A percentile compares a stretch with the other conserved stretches of the same genome.
phyloP scores from a whole-genome alignment of 1,284 basidiomycete species.

The Irpex lacteus region DNA sequence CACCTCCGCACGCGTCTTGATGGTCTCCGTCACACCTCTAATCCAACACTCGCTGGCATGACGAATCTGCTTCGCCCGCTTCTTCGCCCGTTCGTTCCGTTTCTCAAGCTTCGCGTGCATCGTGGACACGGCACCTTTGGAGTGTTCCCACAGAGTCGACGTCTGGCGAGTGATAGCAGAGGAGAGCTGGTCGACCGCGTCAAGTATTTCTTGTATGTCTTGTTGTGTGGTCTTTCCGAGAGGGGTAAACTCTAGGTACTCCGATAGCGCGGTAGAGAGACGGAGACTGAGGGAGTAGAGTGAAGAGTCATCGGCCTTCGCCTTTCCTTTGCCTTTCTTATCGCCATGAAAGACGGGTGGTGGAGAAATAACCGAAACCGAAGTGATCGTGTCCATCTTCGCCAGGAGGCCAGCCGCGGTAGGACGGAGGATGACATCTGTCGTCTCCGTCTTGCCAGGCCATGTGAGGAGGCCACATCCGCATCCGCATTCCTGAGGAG shows the following conservation, averaged over 20 bases:
- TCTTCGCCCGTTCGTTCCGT: constrained; percentile 55
- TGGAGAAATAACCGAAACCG: constrained; percentile 18
- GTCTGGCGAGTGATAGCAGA: constrained; percentile 43
- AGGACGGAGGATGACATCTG: constrained; percentile 40
- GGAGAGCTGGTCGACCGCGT: constrained; percentile 60
- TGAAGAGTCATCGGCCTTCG: constrained; percentile 27
- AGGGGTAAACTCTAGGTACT: constrained; percentile 42
- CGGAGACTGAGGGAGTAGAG: constrained; percentile 40
- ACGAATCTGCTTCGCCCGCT: constrained; percentile 53
- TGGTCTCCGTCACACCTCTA: constrained; percentile 35
- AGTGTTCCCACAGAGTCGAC: constrained; percentile 34
- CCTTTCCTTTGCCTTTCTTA: constrained; percentile 19
- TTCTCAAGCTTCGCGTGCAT: constrained; percentile 46
- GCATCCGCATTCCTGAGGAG: constrained; percentile 27
- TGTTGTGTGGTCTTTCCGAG: constrained; percentile 39
- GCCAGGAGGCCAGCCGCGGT: constrained; percentile 26
- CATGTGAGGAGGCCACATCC: constrained; percentile 31
- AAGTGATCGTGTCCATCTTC: constrained; percentile 28
- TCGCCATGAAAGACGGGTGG: constrained; percentile 10
- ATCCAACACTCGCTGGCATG: constrained; percentile 43
- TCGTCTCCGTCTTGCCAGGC: constrained; percentile 33
- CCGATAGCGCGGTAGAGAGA: constrained; percentile 45
- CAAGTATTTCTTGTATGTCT: constrained; percentile 57
- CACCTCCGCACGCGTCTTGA: constrained; percentile 35
- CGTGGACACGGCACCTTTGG: constrained; percentile 41